Percentiles rank a stretch among this genome's conserved stretches.
Conservation (phyloP, 2,329 filamentous ascomycete genomes). For the Cladosporium oxysporum region DNA sequence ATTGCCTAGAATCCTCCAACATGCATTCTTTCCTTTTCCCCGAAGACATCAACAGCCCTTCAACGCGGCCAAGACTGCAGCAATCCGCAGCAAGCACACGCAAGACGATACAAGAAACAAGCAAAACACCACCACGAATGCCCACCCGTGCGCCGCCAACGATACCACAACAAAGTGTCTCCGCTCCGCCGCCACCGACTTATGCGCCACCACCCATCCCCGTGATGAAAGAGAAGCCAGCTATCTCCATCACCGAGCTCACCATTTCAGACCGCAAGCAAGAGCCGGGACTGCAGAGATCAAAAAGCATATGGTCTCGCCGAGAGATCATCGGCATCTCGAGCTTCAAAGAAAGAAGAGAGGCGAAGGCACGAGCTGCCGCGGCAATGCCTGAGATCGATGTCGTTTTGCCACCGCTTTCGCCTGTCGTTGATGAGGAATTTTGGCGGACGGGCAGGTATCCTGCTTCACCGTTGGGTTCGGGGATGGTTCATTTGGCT, state of each 20-base stretch:
- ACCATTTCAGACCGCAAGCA: not conserved
- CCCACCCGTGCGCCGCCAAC: not conserved
- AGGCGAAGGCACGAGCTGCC: not conserved
- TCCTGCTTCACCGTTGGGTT: not conserved
- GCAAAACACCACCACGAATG: not conserved
- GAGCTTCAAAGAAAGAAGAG: not conserved
- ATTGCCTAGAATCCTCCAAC: not conserved
- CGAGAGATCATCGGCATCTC: not conserved
- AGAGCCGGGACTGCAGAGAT: not conserved
- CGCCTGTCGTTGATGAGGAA: conserved; percentile 11
- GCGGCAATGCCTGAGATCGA: not conserved
- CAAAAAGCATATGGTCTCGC: not conserved
- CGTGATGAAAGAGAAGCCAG: not conserved
- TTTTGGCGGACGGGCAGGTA: conserved; percentile 13
- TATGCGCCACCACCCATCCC: conserved; percentile 2
- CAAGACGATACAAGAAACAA: not conserved
- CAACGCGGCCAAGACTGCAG: not conserved
- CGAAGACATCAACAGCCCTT: not conserved
- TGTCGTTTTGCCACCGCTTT: not conserved
- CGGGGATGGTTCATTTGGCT: not conserved
- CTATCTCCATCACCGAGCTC: not conserved
- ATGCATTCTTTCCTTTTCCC: conserved; percentile 18
- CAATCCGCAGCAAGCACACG: not conserved
- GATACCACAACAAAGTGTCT: not conserved
- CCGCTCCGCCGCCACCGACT: not conserved